Conservation (phyloP, 768 basidiomycete genomes). For the Cystobasidium tubakii region DNA sequence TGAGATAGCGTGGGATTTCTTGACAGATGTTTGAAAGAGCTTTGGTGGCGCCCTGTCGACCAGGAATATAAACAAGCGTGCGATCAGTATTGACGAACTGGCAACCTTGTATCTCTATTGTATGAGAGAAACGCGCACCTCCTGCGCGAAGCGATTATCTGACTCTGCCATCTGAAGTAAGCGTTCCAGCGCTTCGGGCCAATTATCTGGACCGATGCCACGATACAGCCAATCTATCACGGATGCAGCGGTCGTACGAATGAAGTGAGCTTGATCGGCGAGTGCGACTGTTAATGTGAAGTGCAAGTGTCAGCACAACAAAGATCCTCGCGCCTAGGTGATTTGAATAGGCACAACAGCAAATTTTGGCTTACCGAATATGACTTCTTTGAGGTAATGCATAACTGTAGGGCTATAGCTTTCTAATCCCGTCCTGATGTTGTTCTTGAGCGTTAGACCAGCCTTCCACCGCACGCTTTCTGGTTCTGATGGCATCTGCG, state of each 20-base stretch:
- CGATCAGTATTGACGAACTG: background rate
- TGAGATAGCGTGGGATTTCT: constrained; percentile 31
- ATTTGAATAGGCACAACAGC: too few species aligned
- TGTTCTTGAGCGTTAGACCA: constrained; percentile 94
- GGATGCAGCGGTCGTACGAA: constrained; percentile 28
- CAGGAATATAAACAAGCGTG: background rate
- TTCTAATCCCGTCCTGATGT: constrained; percentile 67
- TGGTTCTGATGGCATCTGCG: constrained; percentile 69
- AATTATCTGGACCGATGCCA: constrained; percentile 79
- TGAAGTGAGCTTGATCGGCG: constrained; percentile 33
- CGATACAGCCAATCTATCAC: constrained; percentile 58
- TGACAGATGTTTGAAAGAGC: constrained; percentile 34
- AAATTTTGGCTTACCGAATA: constrained; percentile 46
- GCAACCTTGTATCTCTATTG: too few species aligned
- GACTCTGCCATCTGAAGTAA: constrained; percentile 75
- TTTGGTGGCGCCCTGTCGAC: constrained; percentile 15
- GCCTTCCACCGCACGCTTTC: constrained; percentile 92
- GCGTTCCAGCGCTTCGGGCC: constrained; percentile 88
- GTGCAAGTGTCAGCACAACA: background rate
- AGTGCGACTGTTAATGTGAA: constrained; percentile 28
- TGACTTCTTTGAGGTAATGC: constrained; percentile 68
- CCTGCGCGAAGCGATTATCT: constrained; percentile 67
- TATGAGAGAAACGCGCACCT: constrained; percentile 64
- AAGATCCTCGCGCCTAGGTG: too few species aligned
- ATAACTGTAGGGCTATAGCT: constrained; percentile 60